Evolutionary conservation across 345 rosid species (phyloP).

Genomic region (Syzygium aqueum): DNA sequence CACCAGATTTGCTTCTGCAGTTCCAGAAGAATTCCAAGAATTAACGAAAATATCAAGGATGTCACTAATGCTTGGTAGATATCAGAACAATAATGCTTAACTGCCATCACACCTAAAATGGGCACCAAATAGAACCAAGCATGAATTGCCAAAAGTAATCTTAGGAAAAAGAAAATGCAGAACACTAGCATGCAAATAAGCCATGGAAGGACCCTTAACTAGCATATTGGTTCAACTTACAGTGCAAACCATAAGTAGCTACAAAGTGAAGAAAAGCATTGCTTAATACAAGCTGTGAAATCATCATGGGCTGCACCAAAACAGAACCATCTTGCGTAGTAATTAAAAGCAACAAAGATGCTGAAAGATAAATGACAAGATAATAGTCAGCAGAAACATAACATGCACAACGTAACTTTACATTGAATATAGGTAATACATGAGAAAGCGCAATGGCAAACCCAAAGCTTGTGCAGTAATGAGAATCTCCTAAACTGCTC

Average conservation of each 20-base stretch:
- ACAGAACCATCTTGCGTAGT: not conserved
- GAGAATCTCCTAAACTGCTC: not conserved
- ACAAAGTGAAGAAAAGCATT: not conserved
- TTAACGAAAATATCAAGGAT: not conserved
- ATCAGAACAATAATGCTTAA: not conserved
- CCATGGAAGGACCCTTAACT: not conserved
- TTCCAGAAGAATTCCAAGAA: not conserved
- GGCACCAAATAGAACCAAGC: not conserved
- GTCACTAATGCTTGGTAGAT: not conserved
- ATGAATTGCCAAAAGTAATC: not conserved
- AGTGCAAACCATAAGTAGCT: not conserved
- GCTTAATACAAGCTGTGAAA: not conserved
- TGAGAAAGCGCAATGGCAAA: not conserved
- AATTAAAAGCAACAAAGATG: not conserved
- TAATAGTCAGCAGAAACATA: not conserved
- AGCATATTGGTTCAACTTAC: not conserved
- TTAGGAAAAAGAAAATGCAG: not conserved
- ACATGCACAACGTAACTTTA: not conserved
- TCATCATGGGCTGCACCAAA: not conserved
- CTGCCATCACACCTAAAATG: not conserved
- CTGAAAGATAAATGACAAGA: not conserved
- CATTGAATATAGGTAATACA: not conserved
- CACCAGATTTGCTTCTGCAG: not conserved
- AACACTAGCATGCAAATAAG: not conserved
- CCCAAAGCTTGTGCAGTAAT: not conserved